These are phyloP conservation scores for Aspergillus latus DNA, from an alignment of 2,329 filamentous ascomycete species.

Conservation along the genomic window DNA sequence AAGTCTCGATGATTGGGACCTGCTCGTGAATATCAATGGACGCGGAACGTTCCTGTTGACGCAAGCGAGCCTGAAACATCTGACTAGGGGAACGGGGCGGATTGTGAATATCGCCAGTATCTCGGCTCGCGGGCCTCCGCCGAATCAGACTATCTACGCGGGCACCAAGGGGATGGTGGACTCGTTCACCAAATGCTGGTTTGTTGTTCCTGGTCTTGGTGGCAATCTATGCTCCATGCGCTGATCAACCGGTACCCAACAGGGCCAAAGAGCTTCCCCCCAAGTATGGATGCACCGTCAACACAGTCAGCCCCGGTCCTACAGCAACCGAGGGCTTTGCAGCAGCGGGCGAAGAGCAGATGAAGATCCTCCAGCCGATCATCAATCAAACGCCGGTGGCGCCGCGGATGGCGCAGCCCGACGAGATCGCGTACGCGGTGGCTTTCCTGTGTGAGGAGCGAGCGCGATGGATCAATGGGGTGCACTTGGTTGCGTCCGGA, in stretches of 20 bases:
- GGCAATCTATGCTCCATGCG: neutral
- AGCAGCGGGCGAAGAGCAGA: slow-evolving; percentile 40
- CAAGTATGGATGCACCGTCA: slow-evolving; percentile 50
- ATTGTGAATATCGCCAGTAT: slow-evolving; percentile 49
- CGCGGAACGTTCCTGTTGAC: slow-evolving; percentile 23
- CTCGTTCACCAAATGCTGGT: slow-evolving; percentile 48
- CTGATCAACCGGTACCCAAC: no score
- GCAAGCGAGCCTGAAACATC: slow-evolving; percentile 37
- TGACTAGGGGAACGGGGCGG: slow-evolving; percentile 36
- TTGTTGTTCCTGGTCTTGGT: neutral
- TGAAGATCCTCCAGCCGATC: slow-evolving; percentile 44
- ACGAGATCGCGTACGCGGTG: slow-evolving; percentile 51
- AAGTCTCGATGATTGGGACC: no score
- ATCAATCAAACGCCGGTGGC: slow-evolving; percentile 48
- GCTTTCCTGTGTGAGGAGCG: slow-evolving; percentile 47
- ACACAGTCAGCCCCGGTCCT: slow-evolving; percentile 47
- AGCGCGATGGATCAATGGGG: slow-evolving; percentile 51
- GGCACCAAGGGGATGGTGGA: slow-evolving; percentile 54
- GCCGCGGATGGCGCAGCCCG: slow-evolving; percentile 43
- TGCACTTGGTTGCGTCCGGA: slow-evolving; percentile 33
- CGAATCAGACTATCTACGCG: slow-evolving; percentile 48
- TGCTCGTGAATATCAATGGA: no score
- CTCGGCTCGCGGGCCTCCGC: slow-evolving; percentile 36
- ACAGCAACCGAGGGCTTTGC: slow-evolving; percentile 42
- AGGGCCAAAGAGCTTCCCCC: slow-evolving; percentile 46